Evolutionary conservation across 2,329 filamentous ascomycete species (phyloP).

Genomic region (Colletotrichum australisinense): DNA sequence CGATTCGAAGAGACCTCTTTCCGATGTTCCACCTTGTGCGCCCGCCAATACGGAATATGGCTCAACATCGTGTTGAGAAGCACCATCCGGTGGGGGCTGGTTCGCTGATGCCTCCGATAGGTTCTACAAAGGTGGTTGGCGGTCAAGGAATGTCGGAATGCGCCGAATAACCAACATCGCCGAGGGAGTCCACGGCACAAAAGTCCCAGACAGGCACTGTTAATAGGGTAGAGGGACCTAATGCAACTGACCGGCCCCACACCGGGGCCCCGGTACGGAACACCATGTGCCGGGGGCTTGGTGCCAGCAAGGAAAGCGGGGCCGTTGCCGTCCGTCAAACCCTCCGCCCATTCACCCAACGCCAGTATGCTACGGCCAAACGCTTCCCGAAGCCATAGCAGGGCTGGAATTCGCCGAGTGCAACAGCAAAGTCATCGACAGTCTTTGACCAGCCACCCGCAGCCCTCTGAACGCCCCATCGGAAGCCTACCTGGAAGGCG

Average conservation of each 20-base stretch:
- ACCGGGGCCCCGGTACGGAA: neutral
- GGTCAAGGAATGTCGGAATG: neutral
- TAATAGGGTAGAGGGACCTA: neutral
- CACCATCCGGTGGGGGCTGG: neutral
- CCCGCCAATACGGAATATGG: neutral
- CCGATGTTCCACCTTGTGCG: neutral
- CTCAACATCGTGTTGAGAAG: neutral
- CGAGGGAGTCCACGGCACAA: neutral
- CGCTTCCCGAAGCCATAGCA: neutral
- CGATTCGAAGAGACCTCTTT: neutral
- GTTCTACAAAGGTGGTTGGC: neutral
- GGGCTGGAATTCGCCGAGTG: neutral
- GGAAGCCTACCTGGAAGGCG: neutral
- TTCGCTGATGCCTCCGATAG: neutral
- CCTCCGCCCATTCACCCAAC: neutral
- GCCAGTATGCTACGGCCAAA: neutral
- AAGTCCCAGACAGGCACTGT: neutral
- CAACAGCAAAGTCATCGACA: neutral
- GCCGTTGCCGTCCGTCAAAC: neutral
- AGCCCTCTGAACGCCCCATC: neutral
- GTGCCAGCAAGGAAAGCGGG: neutral
- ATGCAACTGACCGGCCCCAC: neutral
- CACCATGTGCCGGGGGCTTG: too few relatives aligned
- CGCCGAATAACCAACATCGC: neutral
- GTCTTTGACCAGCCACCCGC: neutral